Evolutionary conservation across 805 yeast genomes (phyloP).

Genomic region (Yamadazyma laniorum): DNA sequence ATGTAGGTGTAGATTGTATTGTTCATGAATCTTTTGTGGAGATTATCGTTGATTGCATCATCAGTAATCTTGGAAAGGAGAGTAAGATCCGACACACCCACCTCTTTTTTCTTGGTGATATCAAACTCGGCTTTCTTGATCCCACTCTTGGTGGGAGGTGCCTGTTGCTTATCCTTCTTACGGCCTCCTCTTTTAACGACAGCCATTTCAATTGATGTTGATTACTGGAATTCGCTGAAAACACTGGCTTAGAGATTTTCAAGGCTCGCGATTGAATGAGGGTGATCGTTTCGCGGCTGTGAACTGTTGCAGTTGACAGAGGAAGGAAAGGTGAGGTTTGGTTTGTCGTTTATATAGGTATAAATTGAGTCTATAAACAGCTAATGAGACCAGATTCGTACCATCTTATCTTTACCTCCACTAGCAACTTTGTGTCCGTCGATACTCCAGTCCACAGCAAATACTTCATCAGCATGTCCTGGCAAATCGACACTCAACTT

Average conservation of each 20-base stretch:
- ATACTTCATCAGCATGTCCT: conserved; percentile 94
- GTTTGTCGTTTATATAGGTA: too few relatives aligned
- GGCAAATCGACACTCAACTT: conserved; percentile 88
- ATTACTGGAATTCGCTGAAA: too few relatives aligned
- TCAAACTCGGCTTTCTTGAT: conserved; percentile 90
- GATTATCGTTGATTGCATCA: conserved; percentile 87
- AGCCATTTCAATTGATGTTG: conserved; percentile 49
- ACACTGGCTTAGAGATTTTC: too few relatives aligned
- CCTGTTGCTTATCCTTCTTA: conserved; percentile 46
- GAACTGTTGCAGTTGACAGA: too few relatives aligned
- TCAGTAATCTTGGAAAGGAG: conserved; percentile 84
- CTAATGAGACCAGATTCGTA: conserved; percentile 87
- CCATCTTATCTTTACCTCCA: conserved; percentile 95
- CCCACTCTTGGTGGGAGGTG: conserved; percentile 55
- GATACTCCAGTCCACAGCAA: conserved; percentile 96
- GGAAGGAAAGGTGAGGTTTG: too few relatives aligned
- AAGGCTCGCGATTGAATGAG: too few relatives aligned
- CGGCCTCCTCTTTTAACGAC: conserved; percentile 74
- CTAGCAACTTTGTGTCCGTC: conserved; percentile 95
- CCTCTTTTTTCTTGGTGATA: conserved; percentile 84
- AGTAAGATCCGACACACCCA: conserved; percentile 96
- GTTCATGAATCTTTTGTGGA: conserved; percentile 84
- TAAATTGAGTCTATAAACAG: too few relatives aligned
- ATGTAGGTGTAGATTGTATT: conserved; percentile 89
- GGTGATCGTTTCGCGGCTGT: not conserved